Base-by-base conservation (phyloP, 345 rosid genomes). In the Carallia brachiata region DNA sequence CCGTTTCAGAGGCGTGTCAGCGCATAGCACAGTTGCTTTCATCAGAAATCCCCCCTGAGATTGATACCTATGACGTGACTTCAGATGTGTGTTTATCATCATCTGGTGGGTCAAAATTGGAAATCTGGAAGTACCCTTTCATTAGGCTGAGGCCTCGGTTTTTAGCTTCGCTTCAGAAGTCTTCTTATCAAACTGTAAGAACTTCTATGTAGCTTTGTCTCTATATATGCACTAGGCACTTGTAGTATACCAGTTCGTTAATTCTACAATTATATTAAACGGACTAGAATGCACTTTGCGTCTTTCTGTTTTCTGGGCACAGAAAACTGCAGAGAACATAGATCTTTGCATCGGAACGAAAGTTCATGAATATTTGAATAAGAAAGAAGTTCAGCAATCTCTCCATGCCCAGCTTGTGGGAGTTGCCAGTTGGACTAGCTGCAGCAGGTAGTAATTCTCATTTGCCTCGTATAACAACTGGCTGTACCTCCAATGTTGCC, bases 321-420 rank as follows among this genome's bases (percentile, higher is more conserved):
- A 68, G 77, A 36, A 47, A 37, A 47, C 30, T 36, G 15, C 31
- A 7, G 65, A 65, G 52, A 66, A 61, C 28, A 34, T 71, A 44
- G 79, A 76, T 40, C 52, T 56, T 44, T 71, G 79, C 56, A 71
- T 76, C 13, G 44, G 55, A 47, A 32, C 36, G 13, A 70, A 76
- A 32, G 4, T 68, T 19, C 27, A 9, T 2, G 34, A 55, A 1
- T 66, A 71, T 19, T 48, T 76, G 64, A 76, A 76, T 63, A 66
- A 28, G 28, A 71, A 70, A 76, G 61, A 66, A 6, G 72, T 76
- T 30, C 79, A 66, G 62, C 58, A 50, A 65, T 71, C 79, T 17
- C 55, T 76, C 36, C 75, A 76, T 54, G 79, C 75, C 23, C 31
- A 56, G 63, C 79, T 71, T 13, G 58, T 70, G 1, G 75, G 75